Evolutionary conservation across 2,329 filamentous ascomycete species (phyloP).

Genomic region (Fusarium sp.): DNA sequence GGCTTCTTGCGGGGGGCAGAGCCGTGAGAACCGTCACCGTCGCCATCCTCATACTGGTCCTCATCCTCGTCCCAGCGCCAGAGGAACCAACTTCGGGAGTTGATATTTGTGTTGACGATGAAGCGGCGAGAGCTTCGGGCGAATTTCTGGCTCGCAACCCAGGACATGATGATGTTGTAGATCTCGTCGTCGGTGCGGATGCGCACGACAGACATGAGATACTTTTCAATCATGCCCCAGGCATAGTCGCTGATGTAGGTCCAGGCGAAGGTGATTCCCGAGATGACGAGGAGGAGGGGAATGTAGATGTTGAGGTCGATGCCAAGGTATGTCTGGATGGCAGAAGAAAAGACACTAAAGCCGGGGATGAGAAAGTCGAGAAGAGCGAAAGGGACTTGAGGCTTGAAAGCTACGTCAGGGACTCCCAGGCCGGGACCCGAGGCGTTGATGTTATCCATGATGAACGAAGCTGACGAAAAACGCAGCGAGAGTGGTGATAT

Average conservation of each 20-base stretch:
- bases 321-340: constrained; percentile 66
- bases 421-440: constrained; percentile 20
- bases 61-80: constrained; percentile 60
- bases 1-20: constrained; percentile 56
- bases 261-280: constrained; percentile 62
- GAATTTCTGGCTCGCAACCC: constrained; percentile 74
- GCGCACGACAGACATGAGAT: constrained; percentile 75
- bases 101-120: constrained; percentile 72
- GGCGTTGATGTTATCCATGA: constrained; percentile 43
- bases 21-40: constrained; percentile 44
- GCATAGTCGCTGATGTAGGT: constrained; percentile 64
- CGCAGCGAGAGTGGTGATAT: constrained; percentile 14
- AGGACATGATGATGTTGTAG: constrained; percentile 78
- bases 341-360: constrained; percentile 68
- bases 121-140: constrained; percentile 70
- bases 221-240: constrained; percentile 59
- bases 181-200: constrained; percentile 78
- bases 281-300: constrained; percentile 64
- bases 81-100: constrained; percentile 63
- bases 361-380: constrained; percentile 76
- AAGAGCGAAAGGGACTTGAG: constrained; percentile 55
- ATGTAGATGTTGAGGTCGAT: constrained; percentile 74
- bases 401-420: constrained; percentile 2
- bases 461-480: constrained; percentile 9
- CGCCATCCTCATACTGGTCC: constrained; percentile 58